These are phyloP conservation scores for Exophiala lecanii-corni DNA, from an alignment of 2,329 filamentous ascomycete species.

Conservation along the genomic window DNA sequence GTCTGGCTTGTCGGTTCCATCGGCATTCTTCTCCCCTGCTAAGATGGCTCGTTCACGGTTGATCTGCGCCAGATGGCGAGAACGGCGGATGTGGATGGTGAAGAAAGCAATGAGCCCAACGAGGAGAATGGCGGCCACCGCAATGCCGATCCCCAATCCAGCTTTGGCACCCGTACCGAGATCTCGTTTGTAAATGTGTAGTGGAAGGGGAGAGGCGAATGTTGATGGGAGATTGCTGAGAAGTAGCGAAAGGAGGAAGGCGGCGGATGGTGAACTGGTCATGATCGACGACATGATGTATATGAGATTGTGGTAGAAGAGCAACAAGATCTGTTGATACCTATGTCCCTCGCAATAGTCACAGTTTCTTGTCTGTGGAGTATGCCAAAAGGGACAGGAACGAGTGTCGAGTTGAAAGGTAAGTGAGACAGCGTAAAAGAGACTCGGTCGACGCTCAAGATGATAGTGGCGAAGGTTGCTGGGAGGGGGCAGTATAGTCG, in stretches of 20 bases:
- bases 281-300: conserved; percentile 11
- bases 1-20: conserved; percentile 24
- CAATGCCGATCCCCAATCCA: conserved; percentile 25
- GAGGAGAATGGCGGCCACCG: conserved; percentile 20
- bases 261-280: conserved; percentile 4
- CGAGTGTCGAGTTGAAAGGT: too few relatives aligned
- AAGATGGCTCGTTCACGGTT: conserved; percentile 25
- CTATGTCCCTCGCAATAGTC: too few relatives aligned
- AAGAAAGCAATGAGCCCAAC: conserved; percentile 21
- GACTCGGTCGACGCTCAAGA: too few relatives aligned
- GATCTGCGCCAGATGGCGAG: conserved; percentile 18
- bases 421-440: too few relatives aligned
- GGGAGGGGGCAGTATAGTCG: too few relatives aligned
- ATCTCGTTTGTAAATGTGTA: conserved; percentile 20
- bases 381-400: too few relatives aligned
- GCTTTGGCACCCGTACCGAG: conserved; percentile 25
- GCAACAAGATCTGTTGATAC: background rate
- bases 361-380: too few relatives aligned
- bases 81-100: conserved; percentile 24
- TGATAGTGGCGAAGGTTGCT: too few relatives aligned
- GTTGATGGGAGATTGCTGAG: conserved; percentile 12
- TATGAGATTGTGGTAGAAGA: conserved; percentile 1
- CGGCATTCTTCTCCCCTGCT: conserved; percentile 26
- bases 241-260: conserved; percentile 10
- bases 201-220: conserved; percentile 15